These are phyloP conservation scores for Aspergillus haitiensis DNA, from an alignment of 495 filamentous ascomycete species.

Conservation along the genomic window DNA sequence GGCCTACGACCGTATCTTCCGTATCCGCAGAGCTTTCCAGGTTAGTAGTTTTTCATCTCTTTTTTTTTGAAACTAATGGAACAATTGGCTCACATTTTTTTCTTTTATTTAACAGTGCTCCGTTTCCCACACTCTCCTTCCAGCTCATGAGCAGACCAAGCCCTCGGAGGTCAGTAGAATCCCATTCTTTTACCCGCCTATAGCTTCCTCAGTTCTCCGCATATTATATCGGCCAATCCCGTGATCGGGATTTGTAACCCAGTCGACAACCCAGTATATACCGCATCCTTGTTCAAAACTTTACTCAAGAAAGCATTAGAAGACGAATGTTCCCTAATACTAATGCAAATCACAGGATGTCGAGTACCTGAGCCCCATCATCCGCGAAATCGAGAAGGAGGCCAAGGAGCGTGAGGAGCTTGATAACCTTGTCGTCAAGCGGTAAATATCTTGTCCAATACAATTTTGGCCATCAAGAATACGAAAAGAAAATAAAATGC, in stretches of 20 bases:
- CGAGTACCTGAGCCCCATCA: constrained; percentile 76
- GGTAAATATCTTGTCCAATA: constrained; percentile 32
- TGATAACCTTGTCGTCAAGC: constrained; percentile 73
- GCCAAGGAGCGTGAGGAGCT: constrained; percentile 76
- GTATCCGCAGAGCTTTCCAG: constrained; percentile 93
- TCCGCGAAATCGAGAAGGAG: constrained; percentile 82
- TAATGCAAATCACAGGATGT: constrained; percentile 58
- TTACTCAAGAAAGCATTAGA: not conserved
- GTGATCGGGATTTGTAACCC: constrained; percentile 47
- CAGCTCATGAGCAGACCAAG: constrained; percentile 78
- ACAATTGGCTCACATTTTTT: constrained; percentile 28
- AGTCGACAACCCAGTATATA: constrained; percentile 14
- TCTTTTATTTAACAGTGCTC: constrained; percentile 59
- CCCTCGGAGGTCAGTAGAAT: constrained; percentile 60
- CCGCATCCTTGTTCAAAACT: constrained; percentile 7
- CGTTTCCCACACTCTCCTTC: constrained; percentile 81
- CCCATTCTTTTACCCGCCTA: constrained; percentile 12
- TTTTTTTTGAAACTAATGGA: not conserved
- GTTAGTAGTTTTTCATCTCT: constrained; percentile 41
- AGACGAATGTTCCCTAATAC: constrained; percentile 12
- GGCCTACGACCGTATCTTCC: constrained; percentile 94
- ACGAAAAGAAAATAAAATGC: constrained; percentile 16
- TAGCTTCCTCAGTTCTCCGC: constrained; percentile 30
- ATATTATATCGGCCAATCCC: constrained; percentile 40
- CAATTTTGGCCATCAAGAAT: constrained; percentile 24